Evolutionary conservation across 768 basidiomycete genomes (phyloP).

Genomic region (Pleurotus eryngii): DNA sequence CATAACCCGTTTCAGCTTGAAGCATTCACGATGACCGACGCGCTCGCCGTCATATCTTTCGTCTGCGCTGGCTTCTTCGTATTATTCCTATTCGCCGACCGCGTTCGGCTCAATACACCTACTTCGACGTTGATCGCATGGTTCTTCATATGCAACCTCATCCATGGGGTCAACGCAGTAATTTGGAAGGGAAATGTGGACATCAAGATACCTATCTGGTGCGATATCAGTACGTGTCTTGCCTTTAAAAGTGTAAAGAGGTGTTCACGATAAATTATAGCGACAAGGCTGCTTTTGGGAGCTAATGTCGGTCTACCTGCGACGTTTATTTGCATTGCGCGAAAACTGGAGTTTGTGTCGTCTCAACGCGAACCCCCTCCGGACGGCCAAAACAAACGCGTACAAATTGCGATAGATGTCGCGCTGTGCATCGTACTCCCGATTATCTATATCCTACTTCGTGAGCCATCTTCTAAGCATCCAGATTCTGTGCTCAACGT

Average conservation of each 20-base stretch:
- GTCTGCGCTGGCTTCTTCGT: constrained; percentile 34
- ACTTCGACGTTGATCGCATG: constrained; percentile 45
- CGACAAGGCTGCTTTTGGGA: constrained; percentile 38
- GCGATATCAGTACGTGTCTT: constrained; percentile 53
- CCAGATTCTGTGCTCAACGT: not conserved
- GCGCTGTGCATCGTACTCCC: constrained; percentile 54
- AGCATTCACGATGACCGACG: constrained; percentile 27
- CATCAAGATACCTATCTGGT: constrained; percentile 51
- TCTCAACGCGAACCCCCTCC: constrained; percentile 11
- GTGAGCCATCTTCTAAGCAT: constrained; percentile 34
- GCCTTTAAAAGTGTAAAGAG: too few relatives aligned
- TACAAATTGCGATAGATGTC: constrained; percentile 42
- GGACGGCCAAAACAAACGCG: constrained; percentile 32
- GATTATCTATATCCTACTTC: constrained; percentile 52
- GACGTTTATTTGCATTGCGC: constrained; percentile 2
- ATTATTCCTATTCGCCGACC: constrained; percentile 37
- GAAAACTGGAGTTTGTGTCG: not conserved
- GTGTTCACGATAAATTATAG: constrained; percentile 16
- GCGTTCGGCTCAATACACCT: constrained; percentile 44
- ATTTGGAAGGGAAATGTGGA: constrained; percentile 45
- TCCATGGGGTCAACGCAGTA: constrained; percentile 49
- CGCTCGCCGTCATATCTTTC: constrained; percentile 41
- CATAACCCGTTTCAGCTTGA: too few relatives aligned
- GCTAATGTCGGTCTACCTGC: constrained; percentile 2
- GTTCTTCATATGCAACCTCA: constrained; percentile 35